Conservation (phyloP, 306 rosid species). For the Castanea crenata region DNA sequence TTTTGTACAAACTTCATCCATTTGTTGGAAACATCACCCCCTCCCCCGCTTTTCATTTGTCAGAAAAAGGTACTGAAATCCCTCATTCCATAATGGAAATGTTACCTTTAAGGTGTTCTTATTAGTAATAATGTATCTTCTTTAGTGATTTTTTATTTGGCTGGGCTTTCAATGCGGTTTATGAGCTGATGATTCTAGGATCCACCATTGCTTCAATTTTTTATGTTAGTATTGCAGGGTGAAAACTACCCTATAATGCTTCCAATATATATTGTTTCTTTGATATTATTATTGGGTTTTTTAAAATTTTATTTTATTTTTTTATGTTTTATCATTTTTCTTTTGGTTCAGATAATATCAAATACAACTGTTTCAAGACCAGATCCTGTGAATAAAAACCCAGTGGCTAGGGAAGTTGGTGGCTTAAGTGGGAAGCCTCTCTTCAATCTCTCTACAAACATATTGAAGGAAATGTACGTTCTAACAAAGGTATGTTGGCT, state of each 20-base stretch:
- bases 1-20: neutral
- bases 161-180: neutral
- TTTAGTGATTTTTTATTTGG: neutral
- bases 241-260: neutral
- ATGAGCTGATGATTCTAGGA: neutral
- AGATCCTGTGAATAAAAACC: slow-evolving; percentile 46
- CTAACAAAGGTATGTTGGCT: slow-evolving; percentile 77
- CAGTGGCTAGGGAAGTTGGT: slow-evolving; percentile 74
- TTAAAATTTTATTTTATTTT: neutral
- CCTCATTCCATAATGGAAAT: neutral
- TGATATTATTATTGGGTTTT: neutral
- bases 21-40: neutral
- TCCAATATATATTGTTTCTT: neutral
- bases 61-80: neutral
- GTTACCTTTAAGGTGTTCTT: neutral
- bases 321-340: slow-evolving; percentile 3
- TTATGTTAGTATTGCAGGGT: neutral
- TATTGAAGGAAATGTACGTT: slow-evolving; percentile 80
- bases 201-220: neutral
- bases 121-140: neutral
- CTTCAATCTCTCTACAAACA: slow-evolving; percentile 60
- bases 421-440: slow-evolving; percentile 99
- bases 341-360: slow-evolving; percentile 65
- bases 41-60: neutral
- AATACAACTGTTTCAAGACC: slow-evolving; percentile 97